phyloP scores from a whole-genome alignment of 2,329 filamentous ascomycete species.

The Ambrosiella beaveri region DNA sequence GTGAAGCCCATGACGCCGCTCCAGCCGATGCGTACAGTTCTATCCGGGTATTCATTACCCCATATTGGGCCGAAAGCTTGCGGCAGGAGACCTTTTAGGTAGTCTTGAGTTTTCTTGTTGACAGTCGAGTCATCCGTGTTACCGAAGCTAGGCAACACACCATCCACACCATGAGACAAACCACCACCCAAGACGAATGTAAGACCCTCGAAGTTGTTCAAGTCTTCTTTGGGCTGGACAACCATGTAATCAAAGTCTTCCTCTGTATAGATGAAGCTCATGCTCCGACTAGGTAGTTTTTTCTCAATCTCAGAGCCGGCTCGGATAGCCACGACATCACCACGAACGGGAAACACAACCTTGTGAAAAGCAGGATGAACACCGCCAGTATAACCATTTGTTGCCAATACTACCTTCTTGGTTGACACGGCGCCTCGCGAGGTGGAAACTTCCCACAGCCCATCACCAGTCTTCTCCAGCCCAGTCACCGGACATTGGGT shows the following conservation, averaged over 20 bases:
- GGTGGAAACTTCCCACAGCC: conserved; percentile 14
- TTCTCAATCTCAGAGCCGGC: neutral
- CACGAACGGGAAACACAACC: conserved; percentile 16
- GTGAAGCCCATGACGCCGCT: conserved; percentile 41
- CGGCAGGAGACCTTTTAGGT: conserved; percentile 26
- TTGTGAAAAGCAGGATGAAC: conserved; percentile 12
- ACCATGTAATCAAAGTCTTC: conserved; percentile 53
- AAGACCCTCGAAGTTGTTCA: conserved; percentile 25
- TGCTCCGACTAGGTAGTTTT: conserved; percentile 25
- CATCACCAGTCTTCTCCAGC: neutral
- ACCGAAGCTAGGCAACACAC: conserved; percentile 32
- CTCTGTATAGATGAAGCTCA: conserved; percentile 37
- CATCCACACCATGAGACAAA: conserved; percentile 23
- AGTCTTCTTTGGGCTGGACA: conserved; percentile 28
- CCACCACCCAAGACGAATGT: conserved; percentile 45
- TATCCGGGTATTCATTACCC: conserved; percentile 23
- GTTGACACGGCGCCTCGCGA: conserved; percentile 15
- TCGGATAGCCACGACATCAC: conserved; percentile 10
- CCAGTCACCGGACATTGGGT: conserved; percentile 8
- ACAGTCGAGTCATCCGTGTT: conserved; percentile 37
- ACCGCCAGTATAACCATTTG: conserved; percentile 18
- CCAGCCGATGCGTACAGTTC: conserved; percentile 30
- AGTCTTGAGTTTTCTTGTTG: conserved; percentile 33
- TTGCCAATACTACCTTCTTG: conserved; percentile 16
- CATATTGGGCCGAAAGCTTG: conserved; percentile 36